phyloP scores from a whole-genome alignment of 2,329 filamentous ascomycete genomes.

The Aspergillus niger region DNA sequence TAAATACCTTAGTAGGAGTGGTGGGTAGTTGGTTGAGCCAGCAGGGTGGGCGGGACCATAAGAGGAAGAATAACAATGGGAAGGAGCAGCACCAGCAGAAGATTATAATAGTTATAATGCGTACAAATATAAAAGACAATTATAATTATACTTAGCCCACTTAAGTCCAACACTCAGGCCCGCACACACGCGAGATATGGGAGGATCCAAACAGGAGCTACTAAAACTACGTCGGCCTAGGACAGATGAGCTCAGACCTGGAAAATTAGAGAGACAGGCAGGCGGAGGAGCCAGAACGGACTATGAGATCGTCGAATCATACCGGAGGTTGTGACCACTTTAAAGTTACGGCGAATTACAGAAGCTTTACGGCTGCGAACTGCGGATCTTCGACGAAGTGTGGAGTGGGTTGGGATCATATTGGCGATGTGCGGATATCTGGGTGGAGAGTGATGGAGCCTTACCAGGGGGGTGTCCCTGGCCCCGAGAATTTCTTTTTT shows the following conservation, averaged over 20 bases:
- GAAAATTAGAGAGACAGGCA: conserved; percentile 21
- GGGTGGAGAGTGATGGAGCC: conserved; percentile 26
- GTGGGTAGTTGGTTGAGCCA: conserved; percentile 17
- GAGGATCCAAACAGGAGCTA: conserved; percentile 22
- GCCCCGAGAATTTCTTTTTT: conserved; percentile 13
- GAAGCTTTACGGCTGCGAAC: conserved; percentile 33
- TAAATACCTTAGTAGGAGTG: conserved; percentile 15
- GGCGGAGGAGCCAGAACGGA: conserved; percentile 17
- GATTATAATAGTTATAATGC: conserved; percentile 14
- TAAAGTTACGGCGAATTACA: conserved; percentile 36
- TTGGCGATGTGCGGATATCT: conserved; percentile 29
- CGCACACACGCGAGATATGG: conserved; percentile 25
- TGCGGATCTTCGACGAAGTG: conserved; percentile 33
- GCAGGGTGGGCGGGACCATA: conserved; percentile 15
- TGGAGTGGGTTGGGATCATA: conserved; percentile 31
- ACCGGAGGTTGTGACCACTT: conserved; percentile 20
- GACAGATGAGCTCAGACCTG: conserved; percentile 25
- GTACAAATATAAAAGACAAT: conserved; percentile 12
- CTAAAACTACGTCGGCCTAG: conserved; percentile 19
- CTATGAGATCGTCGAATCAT: conserved; percentile 26
- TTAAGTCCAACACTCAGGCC: conserved; percentile 22
- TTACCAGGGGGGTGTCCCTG: conserved; percentile 28
- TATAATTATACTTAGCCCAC: conserved; percentile 16
- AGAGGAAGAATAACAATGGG: conserved; percentile 19
- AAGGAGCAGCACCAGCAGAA: conserved; percentile 16